phyloP scores from a whole-genome alignment of 345 rosid species.

The Litchi chinensis region DNA sequence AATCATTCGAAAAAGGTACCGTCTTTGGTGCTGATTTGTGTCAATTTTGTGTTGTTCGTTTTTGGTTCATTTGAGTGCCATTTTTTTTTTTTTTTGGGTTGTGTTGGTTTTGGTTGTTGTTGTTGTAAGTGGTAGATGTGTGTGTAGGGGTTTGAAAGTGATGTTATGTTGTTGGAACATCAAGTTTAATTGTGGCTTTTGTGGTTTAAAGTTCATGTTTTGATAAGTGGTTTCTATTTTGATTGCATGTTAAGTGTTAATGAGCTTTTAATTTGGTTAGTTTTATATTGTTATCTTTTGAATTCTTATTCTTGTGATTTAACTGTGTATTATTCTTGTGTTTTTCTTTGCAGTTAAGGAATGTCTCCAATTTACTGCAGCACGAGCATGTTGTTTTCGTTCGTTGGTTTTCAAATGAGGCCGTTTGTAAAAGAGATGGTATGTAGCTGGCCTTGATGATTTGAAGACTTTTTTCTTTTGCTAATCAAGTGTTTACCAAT shows the following conservation, averaged over 20 bases:
- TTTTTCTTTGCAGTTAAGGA: constrained; percentile 53
- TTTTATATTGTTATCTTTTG: neutral
- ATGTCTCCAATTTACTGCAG: constrained; percentile 49
- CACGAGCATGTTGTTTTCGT: constrained; percentile 52
- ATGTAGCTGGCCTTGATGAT: constrained; percentile 13
- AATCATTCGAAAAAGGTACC: constrained; percentile 60
- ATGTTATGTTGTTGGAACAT: neutral
- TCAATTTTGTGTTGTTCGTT: neutral
- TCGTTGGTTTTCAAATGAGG: constrained; percentile 60
- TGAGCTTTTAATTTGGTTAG: neutral
- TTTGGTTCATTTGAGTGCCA: neutral
- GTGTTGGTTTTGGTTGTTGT: neutral
- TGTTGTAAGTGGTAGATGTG: neutral
- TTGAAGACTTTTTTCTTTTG: neutral
- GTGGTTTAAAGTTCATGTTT: neutral
- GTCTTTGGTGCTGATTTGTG: neutral
- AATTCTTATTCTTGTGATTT: neutral
- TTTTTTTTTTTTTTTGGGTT: neutral
- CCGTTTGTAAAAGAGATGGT: constrained; percentile 57
- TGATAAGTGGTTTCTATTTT: neutral
- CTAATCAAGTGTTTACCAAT: constrained; percentile 5
- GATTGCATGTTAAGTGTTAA: neutral
- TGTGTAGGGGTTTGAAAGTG: neutral
- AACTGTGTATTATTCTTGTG: neutral
- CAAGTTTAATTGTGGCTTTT: neutral